phyloP scores from a whole-genome alignment of 1,139 yeast species.

The Candida sp. region DNA sequence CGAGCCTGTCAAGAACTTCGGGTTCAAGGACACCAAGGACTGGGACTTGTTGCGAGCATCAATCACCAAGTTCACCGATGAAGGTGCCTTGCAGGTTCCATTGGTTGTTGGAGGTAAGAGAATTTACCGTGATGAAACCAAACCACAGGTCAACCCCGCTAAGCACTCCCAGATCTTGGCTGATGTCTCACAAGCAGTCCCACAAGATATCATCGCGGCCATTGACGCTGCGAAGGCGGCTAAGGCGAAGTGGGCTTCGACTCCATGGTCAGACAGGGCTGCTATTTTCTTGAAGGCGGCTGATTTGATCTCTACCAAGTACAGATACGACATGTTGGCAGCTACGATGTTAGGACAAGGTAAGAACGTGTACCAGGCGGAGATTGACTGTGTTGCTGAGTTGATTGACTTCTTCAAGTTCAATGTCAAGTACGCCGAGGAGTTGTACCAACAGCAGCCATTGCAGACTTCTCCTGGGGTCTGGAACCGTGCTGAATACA shows the following conservation, averaged over 20 bases:
- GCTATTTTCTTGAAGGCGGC: constrained; percentile 95
- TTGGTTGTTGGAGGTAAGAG: constrained; percentile 83
- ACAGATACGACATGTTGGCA: constrained; percentile 93
- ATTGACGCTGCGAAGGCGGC: constrained; percentile 76
- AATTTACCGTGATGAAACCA: constrained; percentile 44
- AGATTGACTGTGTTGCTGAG: constrained; percentile 93
- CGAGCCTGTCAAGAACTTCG: constrained; percentile 66
- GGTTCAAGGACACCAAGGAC: constrained; percentile 63
- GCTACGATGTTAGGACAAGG: constrained; percentile 99
- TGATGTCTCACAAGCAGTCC: constrained; percentile 73
- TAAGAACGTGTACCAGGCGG: constrained; percentile 98
- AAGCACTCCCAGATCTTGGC: constrained; percentile 77
- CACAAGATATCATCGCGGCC: constrained; percentile 68
- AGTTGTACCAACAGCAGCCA: constrained; percentile 84
- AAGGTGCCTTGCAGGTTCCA: constrained; percentile 72
- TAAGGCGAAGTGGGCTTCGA: constrained; percentile 75
- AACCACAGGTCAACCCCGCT: constrained; percentile 74
- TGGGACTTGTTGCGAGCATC: constrained; percentile 83
- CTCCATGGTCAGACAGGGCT: constrained; percentile 93
- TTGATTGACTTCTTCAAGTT: constrained; percentile 88
- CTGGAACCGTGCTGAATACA: constrained; percentile 97
- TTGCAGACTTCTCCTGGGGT: constrained; percentile 80
- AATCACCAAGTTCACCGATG: constrained; percentile 62
- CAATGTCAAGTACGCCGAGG: constrained; percentile 90
- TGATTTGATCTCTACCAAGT: constrained; percentile 88